Evolutionary conservation across 2,329 filamentous ascomycete genomes (phyloP).

Genomic region (Scleromitrula shiraiana): DNA sequence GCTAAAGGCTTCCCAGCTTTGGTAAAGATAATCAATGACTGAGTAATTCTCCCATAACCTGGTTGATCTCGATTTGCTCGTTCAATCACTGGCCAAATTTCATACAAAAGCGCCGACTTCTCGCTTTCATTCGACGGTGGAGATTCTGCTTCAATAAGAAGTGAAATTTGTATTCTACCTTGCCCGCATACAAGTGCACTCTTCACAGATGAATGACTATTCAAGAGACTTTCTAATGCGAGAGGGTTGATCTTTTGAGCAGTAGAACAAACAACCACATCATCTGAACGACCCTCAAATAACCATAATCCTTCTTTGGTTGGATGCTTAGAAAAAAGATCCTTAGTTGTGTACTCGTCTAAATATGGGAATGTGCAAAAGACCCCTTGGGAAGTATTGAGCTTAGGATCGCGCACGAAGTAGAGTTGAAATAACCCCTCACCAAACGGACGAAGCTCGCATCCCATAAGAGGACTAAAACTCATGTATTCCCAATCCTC

Average conservation of each 20-base stretch:
- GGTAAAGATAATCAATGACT: not conserved
- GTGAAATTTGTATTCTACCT: not conserved
- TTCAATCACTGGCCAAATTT: not conserved
- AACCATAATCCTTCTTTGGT: slow-evolving; percentile 30
- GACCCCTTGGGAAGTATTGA: slow-evolving; percentile 19
- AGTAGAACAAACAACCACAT: slow-evolving; percentile 37
- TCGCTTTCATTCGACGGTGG: not conserved
- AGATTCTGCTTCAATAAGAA: not conserved
- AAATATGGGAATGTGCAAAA: slow-evolving; percentile 26
- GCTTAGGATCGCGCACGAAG: slow-evolving; percentile 2
- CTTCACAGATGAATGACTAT: not conserved
- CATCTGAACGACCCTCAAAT: slow-evolving; percentile 32
- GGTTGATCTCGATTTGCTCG: not conserved
- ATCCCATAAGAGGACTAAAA: not conserved
- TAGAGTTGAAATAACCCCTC: slow-evolving; percentile 22
- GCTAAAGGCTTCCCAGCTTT: slow-evolving; percentile 2
- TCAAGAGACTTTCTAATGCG: slow-evolving; percentile 9
- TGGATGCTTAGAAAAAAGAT: slow-evolving; percentile 34
- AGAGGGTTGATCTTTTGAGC: slow-evolving; percentile 39
- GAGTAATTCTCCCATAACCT: not conserved
- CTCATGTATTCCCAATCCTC: not conserved
- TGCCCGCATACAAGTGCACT: not conserved
- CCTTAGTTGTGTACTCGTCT: slow-evolving; percentile 19
- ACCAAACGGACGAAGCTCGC: not conserved
- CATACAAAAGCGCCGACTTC: not conserved